A percentile compares a stretch with the other conserved stretches of the same genome.
These are phyloP conservation scores for Phytophthora melonis DNA, from an alignment of 352 stramenopile species.

Conservation along the genomic window DNA sequence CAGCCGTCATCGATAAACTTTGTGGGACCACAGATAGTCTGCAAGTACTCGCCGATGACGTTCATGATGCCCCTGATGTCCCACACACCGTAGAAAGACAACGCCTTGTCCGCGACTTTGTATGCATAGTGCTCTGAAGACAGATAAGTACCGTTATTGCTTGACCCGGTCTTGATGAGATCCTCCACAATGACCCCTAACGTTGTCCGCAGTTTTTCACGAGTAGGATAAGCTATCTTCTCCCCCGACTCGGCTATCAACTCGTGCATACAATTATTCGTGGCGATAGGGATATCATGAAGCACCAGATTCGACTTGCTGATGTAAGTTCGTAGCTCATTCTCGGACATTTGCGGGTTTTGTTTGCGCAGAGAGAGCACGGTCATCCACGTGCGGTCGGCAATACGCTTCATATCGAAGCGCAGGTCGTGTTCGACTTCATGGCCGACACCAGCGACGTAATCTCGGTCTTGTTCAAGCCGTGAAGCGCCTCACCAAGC, in stretches of 20 bases:
- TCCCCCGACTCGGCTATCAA: slow-evolving; percentile 24
- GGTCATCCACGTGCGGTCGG: slow-evolving; percentile 29
- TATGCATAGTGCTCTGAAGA: slow-evolving; percentile 38
- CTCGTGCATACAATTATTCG: slow-evolving; percentile 44
- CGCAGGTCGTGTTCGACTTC: slow-evolving; percentile 31
- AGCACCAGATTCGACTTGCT: slow-evolving; percentile 48
- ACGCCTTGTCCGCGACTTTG: slow-evolving; percentile 43
- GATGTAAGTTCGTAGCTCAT: slow-evolving; percentile 21
- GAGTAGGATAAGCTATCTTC: slow-evolving; percentile 26
- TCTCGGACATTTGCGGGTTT: slow-evolving; percentile 25
- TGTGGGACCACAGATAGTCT: slow-evolving; percentile 52
- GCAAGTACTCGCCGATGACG: slow-evolving; percentile 42
- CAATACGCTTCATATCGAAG: slow-evolving; percentile 31
- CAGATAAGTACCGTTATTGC: slow-evolving; percentile 33
- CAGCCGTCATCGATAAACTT: slow-evolving; percentile 47
- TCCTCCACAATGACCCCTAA: slow-evolving; percentile 54
- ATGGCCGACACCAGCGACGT: slow-evolving; percentile 18
- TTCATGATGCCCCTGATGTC: slow-evolving; percentile 45
- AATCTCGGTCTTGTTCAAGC: slow-evolving; percentile 18
- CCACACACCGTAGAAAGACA: slow-evolving; percentile 41
- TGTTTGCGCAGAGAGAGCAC: slow-evolving; percentile 17
- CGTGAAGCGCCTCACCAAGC: slow-evolving; percentile 17
- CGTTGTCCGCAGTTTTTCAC: slow-evolving; percentile 48
- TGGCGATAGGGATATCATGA: slow-evolving; percentile 50
- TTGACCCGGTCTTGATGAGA: slow-evolving; percentile 41